Conservation (phyloP, 768 basidiomycete genomes). For the Gautieria morchelliformis region DNA sequence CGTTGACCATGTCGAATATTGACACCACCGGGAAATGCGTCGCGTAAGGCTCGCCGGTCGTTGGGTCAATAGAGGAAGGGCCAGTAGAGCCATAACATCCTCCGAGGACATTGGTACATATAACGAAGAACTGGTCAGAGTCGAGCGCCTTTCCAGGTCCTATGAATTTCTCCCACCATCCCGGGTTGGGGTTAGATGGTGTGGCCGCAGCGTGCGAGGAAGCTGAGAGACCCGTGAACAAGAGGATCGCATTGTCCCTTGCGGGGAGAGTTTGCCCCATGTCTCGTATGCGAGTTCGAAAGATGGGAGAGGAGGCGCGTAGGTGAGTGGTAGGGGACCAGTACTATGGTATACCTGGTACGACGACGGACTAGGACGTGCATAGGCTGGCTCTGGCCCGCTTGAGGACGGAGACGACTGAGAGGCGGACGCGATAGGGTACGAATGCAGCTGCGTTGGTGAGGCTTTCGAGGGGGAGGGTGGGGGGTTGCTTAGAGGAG, state of each 20-base stretch:
- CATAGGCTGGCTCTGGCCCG: slow-evolving; percentile 78
- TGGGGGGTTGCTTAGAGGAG: slow-evolving; percentile 11
- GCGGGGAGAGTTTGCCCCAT: slow-evolving; percentile 83
- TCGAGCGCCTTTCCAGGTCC: slow-evolving; percentile 92
- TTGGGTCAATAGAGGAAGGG: slow-evolving; percentile 73
- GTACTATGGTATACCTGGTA: slow-evolving; percentile 63
- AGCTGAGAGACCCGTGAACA: slow-evolving; percentile 93
- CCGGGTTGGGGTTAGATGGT: slow-evolving; percentile 60
- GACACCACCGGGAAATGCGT: slow-evolving; percentile 87
- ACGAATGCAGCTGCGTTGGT: not conserved
- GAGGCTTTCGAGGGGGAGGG: slow-evolving; percentile 11
- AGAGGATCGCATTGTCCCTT: slow-evolving; percentile 82
- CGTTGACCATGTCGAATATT: slow-evolving; percentile 95
- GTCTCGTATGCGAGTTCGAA: slow-evolving; percentile 95
- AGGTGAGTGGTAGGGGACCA: slow-evolving; percentile 55
- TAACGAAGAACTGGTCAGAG: slow-evolving; percentile 83
- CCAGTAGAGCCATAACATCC: slow-evolving; percentile 98
- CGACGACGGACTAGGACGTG: slow-evolving; percentile 63
- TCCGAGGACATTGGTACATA: slow-evolving; percentile 94
- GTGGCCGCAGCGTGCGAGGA: slow-evolving; percentile 93
- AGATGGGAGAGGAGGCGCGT: slow-evolving; percentile 45
- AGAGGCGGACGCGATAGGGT: not conserved
- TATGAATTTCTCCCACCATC: slow-evolving; percentile 99
- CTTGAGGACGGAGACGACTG: slow-evolving; percentile 23
- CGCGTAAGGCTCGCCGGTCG: slow-evolving; percentile 64